A percentile compares a stretch with the other conserved stretches of the same genome.
Conservation (phyloP, 371 early-diverging fungal species). For the Mortierella sp. region DNA sequence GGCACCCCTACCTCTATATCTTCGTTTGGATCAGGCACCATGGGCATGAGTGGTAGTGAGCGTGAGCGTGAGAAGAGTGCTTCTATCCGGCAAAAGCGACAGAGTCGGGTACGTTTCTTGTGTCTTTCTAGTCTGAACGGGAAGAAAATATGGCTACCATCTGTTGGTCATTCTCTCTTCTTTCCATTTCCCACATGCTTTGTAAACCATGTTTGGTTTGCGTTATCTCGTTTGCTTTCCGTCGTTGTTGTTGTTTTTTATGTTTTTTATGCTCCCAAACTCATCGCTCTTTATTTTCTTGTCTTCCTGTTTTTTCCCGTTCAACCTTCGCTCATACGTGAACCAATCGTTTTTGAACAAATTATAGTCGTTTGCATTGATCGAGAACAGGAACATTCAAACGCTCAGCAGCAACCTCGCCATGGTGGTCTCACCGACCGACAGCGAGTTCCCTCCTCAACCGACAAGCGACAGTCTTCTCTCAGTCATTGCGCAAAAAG, state of each 20-base stretch:
- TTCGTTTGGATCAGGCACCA: constrained; percentile 40
- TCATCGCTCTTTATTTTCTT: neutral
- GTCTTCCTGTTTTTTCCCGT: neutral
- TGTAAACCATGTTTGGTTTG: constrained; percentile 5
- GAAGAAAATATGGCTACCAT: neutral
- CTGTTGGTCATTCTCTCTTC: neutral
- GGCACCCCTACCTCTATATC: constrained; percentile 53
- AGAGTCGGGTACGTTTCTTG: constrained; percentile 34
- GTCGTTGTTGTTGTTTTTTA: neutral
- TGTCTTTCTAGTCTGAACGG: neutral
- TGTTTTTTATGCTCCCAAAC: constrained; percentile 4
- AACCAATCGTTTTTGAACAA: neutral
- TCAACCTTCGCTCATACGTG: neutral
- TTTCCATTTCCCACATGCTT: neutral
- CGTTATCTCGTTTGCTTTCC: neutral
- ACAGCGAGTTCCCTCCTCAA: constrained; percentile 44
- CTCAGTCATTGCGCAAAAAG: constrained; percentile 57
- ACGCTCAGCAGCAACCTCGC: constrained; percentile 56
- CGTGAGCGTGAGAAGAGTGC: constrained; percentile 32
- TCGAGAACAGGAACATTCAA: constrained; percentile 51
- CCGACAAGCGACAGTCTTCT: constrained; percentile 42
- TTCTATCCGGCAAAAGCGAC: constrained; percentile 27
- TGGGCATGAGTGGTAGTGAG: constrained; percentile 32
- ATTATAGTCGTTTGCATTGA: constrained; percentile 40
- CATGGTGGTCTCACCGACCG: constrained; percentile 54